A percentile compares a stretch with the other conserved stretches of the same genome.
These are phyloP conservation scores for Psilocybe subaeruginosa DNA, from an alignment of 768 basidiomycete genomes.

Conservation along the genomic window DNA sequence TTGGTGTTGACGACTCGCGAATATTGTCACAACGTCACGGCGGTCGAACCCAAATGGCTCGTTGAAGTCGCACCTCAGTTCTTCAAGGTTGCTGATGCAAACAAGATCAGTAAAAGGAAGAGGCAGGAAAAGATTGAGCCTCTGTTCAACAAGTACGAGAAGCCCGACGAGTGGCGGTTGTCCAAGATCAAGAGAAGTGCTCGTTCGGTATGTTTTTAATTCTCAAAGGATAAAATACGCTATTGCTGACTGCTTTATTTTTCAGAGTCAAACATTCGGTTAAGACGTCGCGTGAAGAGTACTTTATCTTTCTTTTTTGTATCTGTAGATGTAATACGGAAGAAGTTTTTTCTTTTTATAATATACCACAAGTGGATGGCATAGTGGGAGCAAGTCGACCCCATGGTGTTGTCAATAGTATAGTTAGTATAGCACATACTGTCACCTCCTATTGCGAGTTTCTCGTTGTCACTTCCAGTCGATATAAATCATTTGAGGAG, in stretches of 20 bases:
- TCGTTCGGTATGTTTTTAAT: conserved; percentile 59
- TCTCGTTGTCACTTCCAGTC: no score
- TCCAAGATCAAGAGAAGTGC: conserved; percentile 92
- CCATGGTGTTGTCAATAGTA: no score
- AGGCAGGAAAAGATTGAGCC: conserved; percentile 97
- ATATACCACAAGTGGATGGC: not conserved
- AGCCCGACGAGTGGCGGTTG: conserved; percentile 92
- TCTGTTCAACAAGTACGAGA: conserved; percentile 93
- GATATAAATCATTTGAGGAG: no score
- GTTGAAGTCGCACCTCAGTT: conserved; percentile 98
- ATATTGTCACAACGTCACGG: conserved; percentile 92
- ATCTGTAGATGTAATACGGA: conserved; percentile 4
- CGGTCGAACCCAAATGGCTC: conserved; percentile 97
- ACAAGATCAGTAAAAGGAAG: conserved; percentile 97
- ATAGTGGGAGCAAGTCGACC: not conserved
- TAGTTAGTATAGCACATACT: no score
- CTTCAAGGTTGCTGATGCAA: conserved; percentile 97
- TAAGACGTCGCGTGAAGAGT: conserved; percentile 33
- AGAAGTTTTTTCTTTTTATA: not conserved
- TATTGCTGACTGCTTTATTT: conserved; percentile 19
- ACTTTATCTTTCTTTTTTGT: not conserved
- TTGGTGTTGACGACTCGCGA: conserved; percentile 95
- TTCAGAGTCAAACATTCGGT: conserved; percentile 89
- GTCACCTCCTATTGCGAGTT: no score
- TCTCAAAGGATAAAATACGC: not conserved